Percentiles rank a stretch among this genome's conserved stretches.
These are phyloP conservation scores for Alternaria alternata DNA, from an alignment of 2,329 filamentous ascomycete species.

Conservation along the genomic window DNA sequence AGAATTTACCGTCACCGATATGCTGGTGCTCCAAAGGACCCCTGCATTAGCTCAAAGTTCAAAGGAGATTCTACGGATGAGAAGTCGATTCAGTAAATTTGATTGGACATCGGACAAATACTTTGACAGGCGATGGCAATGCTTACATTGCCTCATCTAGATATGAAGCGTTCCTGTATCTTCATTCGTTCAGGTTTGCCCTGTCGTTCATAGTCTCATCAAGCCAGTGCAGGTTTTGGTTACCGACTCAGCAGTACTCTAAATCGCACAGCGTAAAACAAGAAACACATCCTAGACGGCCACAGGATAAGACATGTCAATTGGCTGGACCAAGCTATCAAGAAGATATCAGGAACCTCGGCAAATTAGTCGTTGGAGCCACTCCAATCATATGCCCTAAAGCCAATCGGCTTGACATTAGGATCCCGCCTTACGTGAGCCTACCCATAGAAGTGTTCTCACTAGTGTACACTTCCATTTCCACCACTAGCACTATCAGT, in stretches of 20 bases:
- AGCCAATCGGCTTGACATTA: neutral
- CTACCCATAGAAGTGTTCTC: neutral
- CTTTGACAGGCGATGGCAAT: neutral
- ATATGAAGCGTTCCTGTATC: neutral
- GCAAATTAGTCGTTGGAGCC: neutral
- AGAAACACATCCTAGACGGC: neutral
- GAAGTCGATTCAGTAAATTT: neutral
- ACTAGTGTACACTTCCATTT: constrained; percentile 1
- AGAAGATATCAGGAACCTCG: neutral
- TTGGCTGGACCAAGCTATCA: neutral
- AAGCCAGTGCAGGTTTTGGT: neutral
- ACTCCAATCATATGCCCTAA: neutral
- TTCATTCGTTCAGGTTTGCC: neutral
- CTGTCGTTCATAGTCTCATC: neutral
- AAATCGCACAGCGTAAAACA: neutral
- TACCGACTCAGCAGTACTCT: neutral
- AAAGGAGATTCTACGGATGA: neutral
- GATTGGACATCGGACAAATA: neutral
- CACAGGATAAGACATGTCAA: neutral
- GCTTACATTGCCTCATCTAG: constrained; percentile 2
- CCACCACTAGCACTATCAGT: neutral
- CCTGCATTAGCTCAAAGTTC: constrained; percentile 8
- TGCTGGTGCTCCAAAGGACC: neutral
- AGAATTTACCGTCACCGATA: constrained; percentile 12
- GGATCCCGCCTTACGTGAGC: constrained; percentile 14